These are phyloP conservation scores for Teratosphaeria nubilosa DNA, from an alignment of 2,329 filamentous ascomycete species.

Conservation along the genomic window DNA sequence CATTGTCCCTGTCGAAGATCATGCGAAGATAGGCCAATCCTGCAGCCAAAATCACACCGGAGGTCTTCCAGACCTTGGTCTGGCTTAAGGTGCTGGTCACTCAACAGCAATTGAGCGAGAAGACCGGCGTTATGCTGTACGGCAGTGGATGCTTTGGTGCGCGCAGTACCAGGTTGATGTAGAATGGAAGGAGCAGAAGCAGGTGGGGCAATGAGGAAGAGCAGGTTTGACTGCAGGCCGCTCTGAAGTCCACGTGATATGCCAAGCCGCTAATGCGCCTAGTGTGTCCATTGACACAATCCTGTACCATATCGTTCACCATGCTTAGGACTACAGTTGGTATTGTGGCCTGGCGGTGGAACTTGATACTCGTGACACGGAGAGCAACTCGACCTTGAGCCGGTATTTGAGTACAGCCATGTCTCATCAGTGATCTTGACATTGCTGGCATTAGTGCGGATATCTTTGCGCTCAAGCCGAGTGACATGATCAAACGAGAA, in stretches of 20 bases:
- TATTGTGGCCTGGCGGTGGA: not conserved
- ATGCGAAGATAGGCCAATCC: no score
- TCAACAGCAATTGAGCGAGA: not conserved
- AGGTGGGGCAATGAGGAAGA: not conserved
- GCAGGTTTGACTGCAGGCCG: not conserved
- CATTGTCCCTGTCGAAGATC: not conserved
- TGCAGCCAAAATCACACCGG: no score
- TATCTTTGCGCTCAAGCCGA: not conserved
- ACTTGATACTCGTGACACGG: not conserved
- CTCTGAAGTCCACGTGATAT: not conserved
- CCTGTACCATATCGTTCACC: not conserved
- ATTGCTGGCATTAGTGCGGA: not conserved
- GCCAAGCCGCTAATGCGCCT: not conserved
- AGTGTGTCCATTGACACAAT: not conserved
- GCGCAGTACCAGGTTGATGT: not conserved
- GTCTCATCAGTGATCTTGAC: not conserved
- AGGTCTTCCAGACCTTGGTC: not conserved
- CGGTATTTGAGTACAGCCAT: not conserved
- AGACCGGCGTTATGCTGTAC: not conserved
- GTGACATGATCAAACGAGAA: not conserved
- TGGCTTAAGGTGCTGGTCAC: not conserved
- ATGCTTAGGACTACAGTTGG: not conserved
- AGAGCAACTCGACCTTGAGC: not conserved
- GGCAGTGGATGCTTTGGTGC: not conserved
- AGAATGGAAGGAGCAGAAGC: not conserved